A percentile compares a stretch with the other conserved stretches of the same genome.
phyloP scores from a whole-genome alignment of 2,329 filamentous ascomycete species.

The Penicillium sp. region DNA sequence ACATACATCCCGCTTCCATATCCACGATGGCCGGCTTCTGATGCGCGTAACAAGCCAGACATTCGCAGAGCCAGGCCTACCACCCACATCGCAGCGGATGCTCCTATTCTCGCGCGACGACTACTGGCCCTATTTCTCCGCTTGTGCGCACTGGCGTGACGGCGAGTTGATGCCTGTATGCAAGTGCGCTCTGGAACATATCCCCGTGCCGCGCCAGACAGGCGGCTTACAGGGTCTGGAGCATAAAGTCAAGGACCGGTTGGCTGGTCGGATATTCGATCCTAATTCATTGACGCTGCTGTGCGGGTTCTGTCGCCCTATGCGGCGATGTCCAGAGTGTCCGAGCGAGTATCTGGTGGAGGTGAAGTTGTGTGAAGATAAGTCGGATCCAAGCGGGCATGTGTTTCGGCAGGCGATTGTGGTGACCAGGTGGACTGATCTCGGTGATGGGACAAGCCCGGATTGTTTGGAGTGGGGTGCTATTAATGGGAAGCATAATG shows the following conservation, averaged over 20 bases:
- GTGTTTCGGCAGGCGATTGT: conserved; percentile 57
- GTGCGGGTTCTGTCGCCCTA: conserved; percentile 54
- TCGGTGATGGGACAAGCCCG: conserved; percentile 53
- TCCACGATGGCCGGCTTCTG: conserved; percentile 52
- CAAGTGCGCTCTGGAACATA: conserved; percentile 57
- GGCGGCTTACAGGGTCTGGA: conserved; percentile 40
- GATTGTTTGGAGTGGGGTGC: conserved; percentile 51
- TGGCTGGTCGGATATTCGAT: conserved; percentile 24
- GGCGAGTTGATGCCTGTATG: conserved; percentile 56
- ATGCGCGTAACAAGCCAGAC: conserved; percentile 54
- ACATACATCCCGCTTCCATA: conserved; percentile 51
- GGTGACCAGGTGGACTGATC: conserved; percentile 58
- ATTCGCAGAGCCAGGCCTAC: conserved; percentile 51
- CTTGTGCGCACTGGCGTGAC: conserved; percentile 59
- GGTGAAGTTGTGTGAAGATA: conserved; percentile 55
- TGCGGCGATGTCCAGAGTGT: conserved; percentile 58
- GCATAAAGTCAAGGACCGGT: conserved; percentile 38
- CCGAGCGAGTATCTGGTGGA: conserved; percentile 60
- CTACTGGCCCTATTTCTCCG: conserved; percentile 59
- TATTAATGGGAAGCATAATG: conserved; percentile 44
- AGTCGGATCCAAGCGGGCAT: conserved; percentile 35
- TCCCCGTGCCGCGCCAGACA: conserved; percentile 44
- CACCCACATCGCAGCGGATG: conserved; percentile 49
- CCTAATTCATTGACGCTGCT: conserved; percentile 46
- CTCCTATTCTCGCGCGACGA: conserved; percentile 57